Percentiles rank a stretch among this genome's conserved stretches.
Evolutionary conservation across 768 basidiomycete genomes (phyloP).

Genomic region (Cubamyces lactineus): DNA sequence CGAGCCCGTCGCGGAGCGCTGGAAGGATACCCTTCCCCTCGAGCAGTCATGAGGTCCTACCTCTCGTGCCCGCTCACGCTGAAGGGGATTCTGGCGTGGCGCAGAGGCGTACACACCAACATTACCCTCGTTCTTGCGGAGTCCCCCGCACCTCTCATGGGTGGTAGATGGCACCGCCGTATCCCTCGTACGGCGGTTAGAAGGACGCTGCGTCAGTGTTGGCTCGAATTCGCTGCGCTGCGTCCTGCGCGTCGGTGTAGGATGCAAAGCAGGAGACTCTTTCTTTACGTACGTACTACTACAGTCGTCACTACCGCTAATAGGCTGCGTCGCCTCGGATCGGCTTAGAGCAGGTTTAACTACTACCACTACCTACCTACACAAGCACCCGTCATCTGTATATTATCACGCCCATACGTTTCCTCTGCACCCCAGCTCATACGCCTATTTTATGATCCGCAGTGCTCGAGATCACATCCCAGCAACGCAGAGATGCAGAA

Average conservation of each 20-base stretch:
- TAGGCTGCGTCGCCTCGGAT: constrained; percentile 12
- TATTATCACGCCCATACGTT: constrained; percentile 20
- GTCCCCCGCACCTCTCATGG: no score
- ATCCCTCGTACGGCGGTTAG: not conserved
- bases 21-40: constrained; percentile 60
- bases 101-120: not conserved
- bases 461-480: not conserved
- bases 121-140: no score
- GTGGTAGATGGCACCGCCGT: not conserved
- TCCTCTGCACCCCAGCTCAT: constrained; percentile 19
- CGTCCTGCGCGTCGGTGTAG: not conserved
- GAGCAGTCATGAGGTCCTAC: not conserved
- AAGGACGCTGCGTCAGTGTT: not conserved
- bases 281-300: constrained; percentile 17
- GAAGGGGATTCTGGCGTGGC: no score
- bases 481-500: not conserved
- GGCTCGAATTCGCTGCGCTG: not conserved
- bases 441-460: no score
- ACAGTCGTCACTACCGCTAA: constrained; percentile 14
- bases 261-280: constrained; percentile 2
- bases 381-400: constrained; percentile 22
- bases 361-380: constrained; percentile 4
- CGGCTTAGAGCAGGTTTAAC: constrained; percentile 22
- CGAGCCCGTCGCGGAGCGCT: constrained; percentile 57
- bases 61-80: no score